Conservation (phyloP, 257 asterid genomes). For the Petunia axillaris region DNA sequence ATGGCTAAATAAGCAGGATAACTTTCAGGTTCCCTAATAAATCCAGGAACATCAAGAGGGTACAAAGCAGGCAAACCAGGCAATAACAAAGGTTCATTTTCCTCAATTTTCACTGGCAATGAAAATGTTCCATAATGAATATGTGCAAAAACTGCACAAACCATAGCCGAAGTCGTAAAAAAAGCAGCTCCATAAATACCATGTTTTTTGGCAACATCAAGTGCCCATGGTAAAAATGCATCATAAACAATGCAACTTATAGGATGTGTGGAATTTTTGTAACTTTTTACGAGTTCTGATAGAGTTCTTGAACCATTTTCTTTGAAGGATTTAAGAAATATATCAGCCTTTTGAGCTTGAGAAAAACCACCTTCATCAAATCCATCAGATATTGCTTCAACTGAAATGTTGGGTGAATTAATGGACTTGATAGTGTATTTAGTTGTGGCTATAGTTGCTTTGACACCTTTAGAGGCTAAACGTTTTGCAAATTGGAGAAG, state of each 20-base stretch:
- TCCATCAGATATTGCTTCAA: constrained; percentile 67
- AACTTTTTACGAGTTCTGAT: constrained; percentile 37
- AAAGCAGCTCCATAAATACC: constrained; percentile 63
- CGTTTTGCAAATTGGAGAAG: constrained; percentile 78
- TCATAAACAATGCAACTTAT: constrained; percentile 57
- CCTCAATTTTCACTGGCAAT: constrained; percentile 46
- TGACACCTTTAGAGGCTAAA: constrained; percentile 58
- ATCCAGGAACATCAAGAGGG: constrained; percentile 56
- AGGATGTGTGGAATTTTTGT: constrained; percentile 35
- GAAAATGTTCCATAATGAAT: constrained; percentile 45
- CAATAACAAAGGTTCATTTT: constrained; percentile 42
- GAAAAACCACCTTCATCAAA: constrained; percentile 48
- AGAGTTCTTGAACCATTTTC: constrained; percentile 57
- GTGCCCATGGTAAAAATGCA: constrained; percentile 76
- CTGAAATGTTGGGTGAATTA: constrained; percentile 35
- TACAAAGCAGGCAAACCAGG: constrained; percentile 63
- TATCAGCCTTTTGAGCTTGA: constrained; percentile 32
- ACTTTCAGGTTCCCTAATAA: constrained; percentile 57
- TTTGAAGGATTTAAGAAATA: constrained; percentile 42
- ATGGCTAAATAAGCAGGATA: constrained; percentile 69
- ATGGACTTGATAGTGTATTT: constrained; percentile 48
- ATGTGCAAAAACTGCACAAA: constrained; percentile 54
- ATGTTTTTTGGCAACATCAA: constrained; percentile 58
- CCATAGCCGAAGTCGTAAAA: constrained; percentile 66
- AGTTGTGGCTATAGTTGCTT: constrained; percentile 66